Evolutionary conservation across 2,329 filamentous ascomycete genomes (phyloP).

Genomic region (Arthrobotrys iridis): DNA sequence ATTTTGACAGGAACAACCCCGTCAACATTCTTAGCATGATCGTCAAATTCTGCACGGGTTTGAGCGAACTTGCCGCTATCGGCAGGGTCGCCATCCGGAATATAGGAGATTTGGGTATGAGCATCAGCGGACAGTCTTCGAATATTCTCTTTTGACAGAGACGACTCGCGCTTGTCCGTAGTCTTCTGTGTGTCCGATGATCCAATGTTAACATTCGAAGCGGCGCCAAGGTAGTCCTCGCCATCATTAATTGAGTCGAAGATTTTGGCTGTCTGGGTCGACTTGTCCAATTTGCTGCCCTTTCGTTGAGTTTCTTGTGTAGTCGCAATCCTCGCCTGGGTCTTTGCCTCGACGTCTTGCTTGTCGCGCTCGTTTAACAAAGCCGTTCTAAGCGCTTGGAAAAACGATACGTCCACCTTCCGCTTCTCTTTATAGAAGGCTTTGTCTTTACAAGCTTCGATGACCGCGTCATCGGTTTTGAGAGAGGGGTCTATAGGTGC

Average conservation of each 20-base stretch:
- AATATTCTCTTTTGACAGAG: slow-evolving; percentile 31
- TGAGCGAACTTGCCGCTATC: slow-evolving; percentile 44
- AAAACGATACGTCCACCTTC: slow-evolving; percentile 30
- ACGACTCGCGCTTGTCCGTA: not conserved
- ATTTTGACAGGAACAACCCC: slow-evolving; percentile 22
- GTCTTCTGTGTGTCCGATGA: not conserved
- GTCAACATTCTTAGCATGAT: slow-evolving; percentile 32
- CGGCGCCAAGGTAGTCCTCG: slow-evolving; percentile 45
- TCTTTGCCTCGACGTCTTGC: slow-evolving; percentile 7
- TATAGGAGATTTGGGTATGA: not conserved
- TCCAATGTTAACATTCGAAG: slow-evolving; percentile 40
- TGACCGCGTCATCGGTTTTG: slow-evolving; percentile 42
- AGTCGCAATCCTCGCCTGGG: slow-evolving; percentile 20
- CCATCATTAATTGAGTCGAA: slow-evolving; percentile 50
- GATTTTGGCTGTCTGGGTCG: slow-evolving; percentile 45
- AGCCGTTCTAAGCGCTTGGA: slow-evolving; percentile 36
- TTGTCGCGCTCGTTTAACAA: slow-evolving; percentile 35
- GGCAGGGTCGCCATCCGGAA: slow-evolving; percentile 4
- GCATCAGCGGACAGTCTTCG: not conserved
- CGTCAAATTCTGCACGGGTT: slow-evolving; percentile 36
- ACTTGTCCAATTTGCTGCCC: slow-evolving; percentile 21
- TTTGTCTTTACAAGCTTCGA: slow-evolving; percentile 45
- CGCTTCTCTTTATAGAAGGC: slow-evolving; percentile 10
- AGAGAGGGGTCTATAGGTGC: slow-evolving; percentile 43
- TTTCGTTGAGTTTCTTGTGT: slow-evolving; percentile 29